Percentiles rank a stretch among this genome's conserved stretches.
These are phyloP conservation scores for Beta macrorhiza DNA, from an alignment of 179 eudicot genomes.

Conservation along the genomic window DNA sequence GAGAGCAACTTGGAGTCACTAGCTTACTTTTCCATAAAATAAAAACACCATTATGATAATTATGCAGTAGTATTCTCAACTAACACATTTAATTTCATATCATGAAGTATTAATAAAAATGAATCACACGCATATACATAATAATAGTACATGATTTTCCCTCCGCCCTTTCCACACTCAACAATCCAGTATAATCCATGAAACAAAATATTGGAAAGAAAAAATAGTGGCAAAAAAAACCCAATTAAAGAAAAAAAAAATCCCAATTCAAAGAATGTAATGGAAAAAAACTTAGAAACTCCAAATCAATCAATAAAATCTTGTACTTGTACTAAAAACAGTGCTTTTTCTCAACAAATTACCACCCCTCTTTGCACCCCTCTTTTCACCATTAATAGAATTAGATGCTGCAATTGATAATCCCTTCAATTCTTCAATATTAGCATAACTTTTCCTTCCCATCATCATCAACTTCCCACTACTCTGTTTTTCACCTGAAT, in stretches of 20 bases:
- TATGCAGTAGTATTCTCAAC: slow-evolving; percentile 12
- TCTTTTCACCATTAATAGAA: slow-evolving; percentile 56
- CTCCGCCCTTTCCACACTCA: background rate
- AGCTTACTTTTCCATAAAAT: background rate
- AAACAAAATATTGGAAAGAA: background rate
- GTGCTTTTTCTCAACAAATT: slow-evolving; percentile 36
- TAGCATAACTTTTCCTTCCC: slow-evolving; percentile 80
- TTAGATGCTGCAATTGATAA: slow-evolving; percentile 48
- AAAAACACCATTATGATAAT: background rate
- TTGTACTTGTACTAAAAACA: slow-evolving; percentile 49
- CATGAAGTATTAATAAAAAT: background rate
- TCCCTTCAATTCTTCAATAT: slow-evolving; percentile 68
- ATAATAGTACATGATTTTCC: slow-evolving; percentile 1
- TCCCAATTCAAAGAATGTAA: background rate
- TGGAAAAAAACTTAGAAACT: background rate
- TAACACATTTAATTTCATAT: background rate
- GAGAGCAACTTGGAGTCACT: too few relatives aligned
- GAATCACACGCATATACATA: slow-evolving; percentile 6
- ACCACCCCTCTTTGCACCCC: slow-evolving; percentile 38
- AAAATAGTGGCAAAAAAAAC: slow-evolving; percentile 27
- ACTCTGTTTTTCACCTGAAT: slow-evolving; percentile 56
- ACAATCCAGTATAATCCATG: slow-evolving; percentile 11
- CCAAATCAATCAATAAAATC: slow-evolving; percentile 39
- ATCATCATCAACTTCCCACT: slow-evolving; percentile 36
- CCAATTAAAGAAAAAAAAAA: background rate